Conservation (phyloP, 2,329 filamentous ascomycete species). For the Sarocladium strictum region DNA sequence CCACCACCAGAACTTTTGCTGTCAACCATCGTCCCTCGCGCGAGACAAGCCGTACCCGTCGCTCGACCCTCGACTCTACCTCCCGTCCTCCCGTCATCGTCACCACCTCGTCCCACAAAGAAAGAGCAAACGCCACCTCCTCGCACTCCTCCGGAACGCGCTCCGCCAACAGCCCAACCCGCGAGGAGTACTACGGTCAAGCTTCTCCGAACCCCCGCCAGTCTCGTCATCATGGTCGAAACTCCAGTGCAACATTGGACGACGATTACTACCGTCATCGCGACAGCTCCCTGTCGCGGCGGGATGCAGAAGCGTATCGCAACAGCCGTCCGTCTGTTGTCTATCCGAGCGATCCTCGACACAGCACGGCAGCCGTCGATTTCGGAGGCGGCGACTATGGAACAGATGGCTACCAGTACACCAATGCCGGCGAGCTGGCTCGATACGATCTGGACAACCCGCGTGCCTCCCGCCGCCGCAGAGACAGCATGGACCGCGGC, state of each 20-base stretch:
- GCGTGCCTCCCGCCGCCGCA: conserved; percentile 31
- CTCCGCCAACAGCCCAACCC: not conserved
- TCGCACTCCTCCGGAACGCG: conserved; percentile 27
- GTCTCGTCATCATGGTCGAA: conserved; percentile 27
- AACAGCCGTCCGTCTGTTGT: conserved; percentile 38
- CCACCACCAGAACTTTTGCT: conserved; percentile 50
- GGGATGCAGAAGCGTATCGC: conserved; percentile 40
- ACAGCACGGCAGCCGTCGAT: conserved; percentile 38
- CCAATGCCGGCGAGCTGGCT: conserved; percentile 55
- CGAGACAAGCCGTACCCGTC: conserved; percentile 42
- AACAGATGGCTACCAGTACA: conserved; percentile 58
- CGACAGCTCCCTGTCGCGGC: conserved; percentile 38
- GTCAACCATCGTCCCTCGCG: conserved; percentile 36
- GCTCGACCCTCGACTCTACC: conserved; percentile 45
- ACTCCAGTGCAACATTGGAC: conserved; percentile 43
- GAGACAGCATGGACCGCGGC: conserved; percentile 49
- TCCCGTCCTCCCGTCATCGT: conserved; percentile 50
- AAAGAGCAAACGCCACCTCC: conserved; percentile 32
- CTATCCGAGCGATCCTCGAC: conserved; percentile 39
- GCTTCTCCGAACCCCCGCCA: conserved; percentile 49
- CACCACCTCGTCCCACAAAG: conserved; percentile 45
- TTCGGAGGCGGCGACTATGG: conserved; percentile 31
- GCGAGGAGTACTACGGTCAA: conserved; percentile 28
- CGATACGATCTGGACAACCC: conserved; percentile 55
- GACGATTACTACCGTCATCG: conserved; percentile 23